These are phyloP conservation scores for Dittrichia graveolens DNA, from an alignment of 129 eudicot genomes.

Conservation along the genomic window DNA sequence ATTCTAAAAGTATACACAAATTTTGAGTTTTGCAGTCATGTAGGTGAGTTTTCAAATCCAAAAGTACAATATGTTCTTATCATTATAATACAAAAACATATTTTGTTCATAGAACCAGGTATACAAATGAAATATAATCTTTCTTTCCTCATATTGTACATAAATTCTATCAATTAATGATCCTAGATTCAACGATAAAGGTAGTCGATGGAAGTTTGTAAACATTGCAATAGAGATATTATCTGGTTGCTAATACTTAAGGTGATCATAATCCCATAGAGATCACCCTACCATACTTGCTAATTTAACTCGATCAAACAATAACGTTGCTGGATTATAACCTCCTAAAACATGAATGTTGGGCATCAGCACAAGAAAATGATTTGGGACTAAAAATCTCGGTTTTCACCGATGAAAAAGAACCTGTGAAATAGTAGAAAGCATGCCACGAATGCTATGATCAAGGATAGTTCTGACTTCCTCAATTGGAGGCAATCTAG, in stretches of 20 bases:
- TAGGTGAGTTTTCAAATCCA: background rate
- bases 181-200: background rate
- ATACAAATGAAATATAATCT: too few relatives aligned
- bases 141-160: too few relatives aligned
- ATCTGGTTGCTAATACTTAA: conserved; percentile 1
- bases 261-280: background rate
- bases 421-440: conserved; percentile 86
- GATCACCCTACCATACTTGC: background rate
- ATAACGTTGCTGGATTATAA: background rate
- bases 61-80: background rate
- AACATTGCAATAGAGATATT: conserved; percentile 3
- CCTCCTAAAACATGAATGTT: background rate
- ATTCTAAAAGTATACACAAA: background rate
- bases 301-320: background rate
- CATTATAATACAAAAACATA: background rate
- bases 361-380: conserved; percentile 11
- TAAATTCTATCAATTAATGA: background rate
- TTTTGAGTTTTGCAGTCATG: background rate
- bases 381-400: background rate
- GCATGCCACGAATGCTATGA: conserved; percentile 68
- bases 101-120: background rate
- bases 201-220: background rate
- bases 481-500: conserved; percentile 79
- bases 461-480: conserved; percentile 70
- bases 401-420: background rate